phyloP scores from a whole-genome alignment of 352 stramenopile species.

The Pythium apleroticum region DNA sequence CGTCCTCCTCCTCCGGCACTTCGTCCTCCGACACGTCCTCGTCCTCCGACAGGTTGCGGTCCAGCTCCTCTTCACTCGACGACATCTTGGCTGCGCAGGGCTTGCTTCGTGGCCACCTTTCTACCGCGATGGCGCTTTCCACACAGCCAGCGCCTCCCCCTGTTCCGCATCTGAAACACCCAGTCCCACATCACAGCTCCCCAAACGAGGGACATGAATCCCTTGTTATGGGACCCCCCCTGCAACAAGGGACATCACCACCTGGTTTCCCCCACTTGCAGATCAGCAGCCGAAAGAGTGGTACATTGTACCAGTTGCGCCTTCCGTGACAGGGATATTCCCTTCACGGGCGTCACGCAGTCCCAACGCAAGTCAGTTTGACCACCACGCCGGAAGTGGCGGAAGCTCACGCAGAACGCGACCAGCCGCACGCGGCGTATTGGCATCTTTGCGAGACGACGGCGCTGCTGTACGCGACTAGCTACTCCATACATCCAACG shows the following conservation, averaged over 20 bases:
- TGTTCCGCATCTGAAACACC: slow-evolving; percentile 28
- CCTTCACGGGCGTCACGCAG: not conserved
- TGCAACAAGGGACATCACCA: not conserved
- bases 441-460: not conserved
- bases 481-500: not conserved
- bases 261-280: not conserved
- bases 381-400: slow-evolving; percentile 7
- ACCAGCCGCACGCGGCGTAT: not conserved
- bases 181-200: slow-evolving; percentile 7
- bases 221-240: not conserved
- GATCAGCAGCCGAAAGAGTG: slow-evolving; percentile 5
- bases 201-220: not conserved
- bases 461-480: not conserved
- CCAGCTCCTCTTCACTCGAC: slow-evolving; percentile 85
- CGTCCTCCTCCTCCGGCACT: slow-evolving; percentile 71
- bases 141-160: slow-evolving; percentile 2
- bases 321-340: not conserved
- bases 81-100: slow-evolving; percentile 52
- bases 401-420: not conserved
- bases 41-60: slow-evolving; percentile 83
- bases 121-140: slow-evolving; percentile 7
- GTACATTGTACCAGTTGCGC: slow-evolving; percentile 22
- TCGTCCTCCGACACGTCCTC: slow-evolving; percentile 75
- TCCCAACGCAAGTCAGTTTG: slow-evolving; percentile 26
- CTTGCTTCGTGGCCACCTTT: slow-evolving; percentile 24